Conservation (phyloP, 805 yeast genomes). For the Brettanomyces anomalus region DNA sequence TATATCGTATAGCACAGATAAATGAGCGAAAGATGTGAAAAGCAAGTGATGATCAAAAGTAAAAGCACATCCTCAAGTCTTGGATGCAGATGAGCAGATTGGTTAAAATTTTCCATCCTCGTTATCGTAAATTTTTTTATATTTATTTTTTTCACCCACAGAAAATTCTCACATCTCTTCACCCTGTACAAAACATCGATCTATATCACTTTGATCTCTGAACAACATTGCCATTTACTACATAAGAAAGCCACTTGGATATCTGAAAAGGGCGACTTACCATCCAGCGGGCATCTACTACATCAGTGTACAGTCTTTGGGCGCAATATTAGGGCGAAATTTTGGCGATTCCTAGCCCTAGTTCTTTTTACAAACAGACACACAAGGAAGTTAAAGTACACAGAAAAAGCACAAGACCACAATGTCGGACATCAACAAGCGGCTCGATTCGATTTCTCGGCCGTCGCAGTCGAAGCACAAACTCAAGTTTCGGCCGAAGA, state of each 20-base stretch:
- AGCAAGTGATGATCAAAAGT: neutral
- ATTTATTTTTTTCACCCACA: neutral
- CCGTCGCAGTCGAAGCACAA: constrained; percentile 22
- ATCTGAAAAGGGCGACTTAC: neutral
- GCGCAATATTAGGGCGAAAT: too few relatives aligned
- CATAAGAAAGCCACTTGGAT: neutral
- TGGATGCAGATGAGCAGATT: too few relatives aligned
- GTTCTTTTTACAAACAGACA: too few relatives aligned
- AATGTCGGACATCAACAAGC: constrained; percentile 7
- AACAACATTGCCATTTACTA: too few relatives aligned
- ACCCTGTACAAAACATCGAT: too few relatives aligned
- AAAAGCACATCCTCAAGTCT: too few relatives aligned
- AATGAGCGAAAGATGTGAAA: neutral
- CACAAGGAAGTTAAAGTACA: neutral
- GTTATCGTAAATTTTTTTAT: neutral
- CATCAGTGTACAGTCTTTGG: too few relatives aligned
- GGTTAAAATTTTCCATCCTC: too few relatives aligned
- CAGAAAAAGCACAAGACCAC: neutral
- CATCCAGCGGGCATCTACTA: too few relatives aligned
- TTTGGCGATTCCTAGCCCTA: too few relatives aligned
- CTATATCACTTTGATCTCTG: too few relatives aligned
- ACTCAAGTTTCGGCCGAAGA: constrained; percentile 78
- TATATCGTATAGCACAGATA: neutral
- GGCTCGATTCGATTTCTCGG: constrained; percentile 32
- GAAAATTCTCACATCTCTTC: neutral